Evolutionary conservation across 768 basidiomycete genomes (phyloP), one percentile per base, ranked within the genome.

Genomic region (Psilocybe subaeruginosa): DNA sequence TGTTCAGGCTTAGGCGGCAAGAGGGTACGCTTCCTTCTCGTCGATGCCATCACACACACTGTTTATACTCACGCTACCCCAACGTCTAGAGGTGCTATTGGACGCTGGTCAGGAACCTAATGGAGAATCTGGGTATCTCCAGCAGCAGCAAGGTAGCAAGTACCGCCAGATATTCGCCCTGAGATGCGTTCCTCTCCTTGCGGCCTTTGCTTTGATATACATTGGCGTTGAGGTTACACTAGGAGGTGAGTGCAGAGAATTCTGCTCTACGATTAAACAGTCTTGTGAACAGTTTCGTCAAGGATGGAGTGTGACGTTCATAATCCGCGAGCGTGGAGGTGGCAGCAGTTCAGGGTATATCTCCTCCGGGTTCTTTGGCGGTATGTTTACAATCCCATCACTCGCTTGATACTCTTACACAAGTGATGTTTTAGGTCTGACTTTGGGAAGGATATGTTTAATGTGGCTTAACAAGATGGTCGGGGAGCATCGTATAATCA

Each of bases 301-400:
- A 85, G 86, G 88, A 3, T 90, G 89, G 88, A 88, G 87, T 39
- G 87, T 88, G 3, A 87, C 88, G 0, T 90, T 80, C 62, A 76
- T 78, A 43, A 74, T 70, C 33, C 68, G 72, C 17, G 72, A 74
- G 30, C 70, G 77, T 37, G 66, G 70, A 19, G 78, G 77, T 17
- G 76, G 78, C 7, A 68, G 70, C 4, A 71, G 70, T 5, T 74
- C 79, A n/a, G 77, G 77, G 37, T 87, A 87, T 66, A 80, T 87
- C 60, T 84, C 85, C 1, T 79, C 84, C 3, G 85, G 85, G 4
- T 74, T 76, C 58, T 73, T 73, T 56, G 83, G 82, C 29, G 86
- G 86, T 84, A 68, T 35, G 72, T 61, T 31, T 54, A 14, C 23
- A n/a, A 14, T 23, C 3, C 12, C 8, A 4, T 50, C 14, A 12